phyloP scores from a whole-genome alignment of 148 eudicot genomes.

The Rhododendron mucronatum region DNA sequence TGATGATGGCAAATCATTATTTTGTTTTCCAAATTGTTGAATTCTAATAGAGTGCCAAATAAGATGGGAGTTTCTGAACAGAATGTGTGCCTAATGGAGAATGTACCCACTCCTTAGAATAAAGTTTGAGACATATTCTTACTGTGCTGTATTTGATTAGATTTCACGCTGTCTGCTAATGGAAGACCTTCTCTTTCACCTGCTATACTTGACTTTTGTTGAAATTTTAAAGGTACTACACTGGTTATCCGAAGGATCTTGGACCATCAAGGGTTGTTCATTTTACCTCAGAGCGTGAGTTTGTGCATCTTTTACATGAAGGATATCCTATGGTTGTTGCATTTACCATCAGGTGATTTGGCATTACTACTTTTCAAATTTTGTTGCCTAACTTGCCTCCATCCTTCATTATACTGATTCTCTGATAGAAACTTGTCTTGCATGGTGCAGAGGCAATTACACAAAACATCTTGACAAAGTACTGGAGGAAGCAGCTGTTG shows the following conservation, averaged over 20 bases:
- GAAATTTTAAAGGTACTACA: slow-evolving; percentile 58
- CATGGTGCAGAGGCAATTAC: slow-evolving; percentile 58
- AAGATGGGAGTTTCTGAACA: neutral
- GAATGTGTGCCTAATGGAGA: neutral
- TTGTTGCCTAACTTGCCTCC: neutral
- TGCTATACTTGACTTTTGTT: slow-evolving; percentile 6
- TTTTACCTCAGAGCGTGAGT: slow-evolving; percentile 91
- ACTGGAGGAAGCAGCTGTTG: slow-evolving; percentile 84
- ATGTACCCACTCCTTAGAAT: neutral
- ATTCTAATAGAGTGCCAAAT: neutral
- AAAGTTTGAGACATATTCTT: neutral
- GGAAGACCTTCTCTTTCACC: neutral
- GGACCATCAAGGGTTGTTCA: slow-evolving; percentile 86
- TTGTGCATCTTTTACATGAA: slow-evolving; percentile 87
- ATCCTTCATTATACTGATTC: neutral
- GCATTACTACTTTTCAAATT: neutral
- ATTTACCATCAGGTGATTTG: slow-evolving; percentile 71
- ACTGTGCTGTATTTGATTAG: neutral
- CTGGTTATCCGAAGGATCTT: slow-evolving; percentile 95
- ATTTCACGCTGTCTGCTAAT: neutral
- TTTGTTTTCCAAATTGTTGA: neutral
- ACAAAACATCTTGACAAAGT: slow-evolving; percentile 85
- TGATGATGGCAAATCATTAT: neutral
- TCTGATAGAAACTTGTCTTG: slow-evolving; percentile 5
- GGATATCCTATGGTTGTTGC: slow-evolving; percentile 91